These are phyloP conservation scores for Ostreobium quekettii DNA, from an alignment of 139 green algal genomes.

Conservation along the genomic window DNA sequence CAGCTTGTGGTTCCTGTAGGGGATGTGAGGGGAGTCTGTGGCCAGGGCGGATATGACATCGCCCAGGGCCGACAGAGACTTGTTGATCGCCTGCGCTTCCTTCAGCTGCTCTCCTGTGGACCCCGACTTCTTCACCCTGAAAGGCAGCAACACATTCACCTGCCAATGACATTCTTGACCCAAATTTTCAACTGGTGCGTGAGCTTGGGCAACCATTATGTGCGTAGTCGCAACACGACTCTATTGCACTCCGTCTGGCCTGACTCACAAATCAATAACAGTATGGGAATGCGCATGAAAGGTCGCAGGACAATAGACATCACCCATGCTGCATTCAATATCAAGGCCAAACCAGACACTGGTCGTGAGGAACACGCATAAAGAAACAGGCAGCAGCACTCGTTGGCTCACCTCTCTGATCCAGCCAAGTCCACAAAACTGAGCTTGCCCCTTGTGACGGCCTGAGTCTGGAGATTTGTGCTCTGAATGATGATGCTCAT, in stretches of 20 bases:
- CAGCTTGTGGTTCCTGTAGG: constrained; percentile 98
- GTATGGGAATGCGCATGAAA: neutral
- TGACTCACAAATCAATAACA: neutral
- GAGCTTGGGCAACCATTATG: too few species aligned
- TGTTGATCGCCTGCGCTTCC: constrained; percentile 99
- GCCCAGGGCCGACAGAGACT: constrained; percentile 86
- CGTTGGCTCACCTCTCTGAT: constrained; percentile 62
- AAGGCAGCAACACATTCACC: constrained; percentile 14
- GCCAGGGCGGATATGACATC: constrained; percentile 95
- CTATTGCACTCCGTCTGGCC: neutral
- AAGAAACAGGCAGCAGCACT: too few species aligned
- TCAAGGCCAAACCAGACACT: neutral
- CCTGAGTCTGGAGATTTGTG: constrained; percentile 93
- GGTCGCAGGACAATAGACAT: neutral
- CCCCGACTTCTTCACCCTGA: constrained; percentile 92
- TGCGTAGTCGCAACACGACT: too few species aligned
- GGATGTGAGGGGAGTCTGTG: constrained; percentile 71
- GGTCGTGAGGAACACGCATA: too few species aligned
- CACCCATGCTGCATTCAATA: too few species aligned
- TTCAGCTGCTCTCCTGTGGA: constrained; percentile 87
- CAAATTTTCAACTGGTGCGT: too few species aligned
- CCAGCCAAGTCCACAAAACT: constrained; percentile 95
- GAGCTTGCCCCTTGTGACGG: constrained; percentile 81
- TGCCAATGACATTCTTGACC: constrained; percentile 1
- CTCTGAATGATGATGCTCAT: constrained; percentile 84